Conservation (phyloP, 2,329 filamentous ascomycete species). For the Myriangium duriaei region DNA sequence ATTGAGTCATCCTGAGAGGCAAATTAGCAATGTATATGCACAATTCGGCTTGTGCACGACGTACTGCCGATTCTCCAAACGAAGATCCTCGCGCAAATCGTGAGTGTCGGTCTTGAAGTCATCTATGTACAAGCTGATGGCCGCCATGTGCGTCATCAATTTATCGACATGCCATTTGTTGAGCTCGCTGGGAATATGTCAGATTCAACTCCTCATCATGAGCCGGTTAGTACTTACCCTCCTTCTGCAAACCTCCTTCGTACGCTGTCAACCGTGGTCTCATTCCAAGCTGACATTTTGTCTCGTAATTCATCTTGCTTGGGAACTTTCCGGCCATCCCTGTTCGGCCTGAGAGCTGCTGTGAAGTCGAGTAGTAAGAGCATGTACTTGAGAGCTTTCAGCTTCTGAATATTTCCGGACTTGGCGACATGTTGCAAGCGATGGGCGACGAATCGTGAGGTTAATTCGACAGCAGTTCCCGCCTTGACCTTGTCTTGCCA, state of each 20-base stretch:
- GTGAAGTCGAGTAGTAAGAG: slow-evolving; percentile 37
- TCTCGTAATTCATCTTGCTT: slow-evolving; percentile 49
- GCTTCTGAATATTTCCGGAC: slow-evolving; percentile 34
- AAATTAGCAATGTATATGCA: slow-evolving; percentile 4
- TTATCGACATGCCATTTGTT: slow-evolving; percentile 61
- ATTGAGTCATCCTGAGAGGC: slow-evolving; percentile 43
- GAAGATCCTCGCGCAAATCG: slow-evolving; percentile 58
- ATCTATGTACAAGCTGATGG: slow-evolving; percentile 58
- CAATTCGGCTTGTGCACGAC: slow-evolving; percentile 10
- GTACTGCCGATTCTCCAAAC: slow-evolving; percentile 54
- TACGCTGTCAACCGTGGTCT: slow-evolving; percentile 52
- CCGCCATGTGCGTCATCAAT: slow-evolving; percentile 60
- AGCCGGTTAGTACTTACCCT: slow-evolving; percentile 23
- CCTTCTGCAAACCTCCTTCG: slow-evolving; percentile 55
- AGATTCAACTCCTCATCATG: neutral
- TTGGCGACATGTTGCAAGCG: slow-evolving; percentile 48
- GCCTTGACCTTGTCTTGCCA: slow-evolving; percentile 58
- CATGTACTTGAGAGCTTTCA: slow-evolving; percentile 39
- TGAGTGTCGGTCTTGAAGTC: slow-evolving; percentile 60
- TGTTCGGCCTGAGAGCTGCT: slow-evolving; percentile 24
- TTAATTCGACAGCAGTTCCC: slow-evolving; percentile 43
- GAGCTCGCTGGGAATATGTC: slow-evolving; percentile 36
- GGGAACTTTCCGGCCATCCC: slow-evolving; percentile 39
- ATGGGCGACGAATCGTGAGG: slow-evolving; percentile 52
- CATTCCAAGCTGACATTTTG: slow-evolving; percentile 42